phyloP scores from a whole-genome alignment of 805 yeast species.

The Ogataea allantospora region DNA sequence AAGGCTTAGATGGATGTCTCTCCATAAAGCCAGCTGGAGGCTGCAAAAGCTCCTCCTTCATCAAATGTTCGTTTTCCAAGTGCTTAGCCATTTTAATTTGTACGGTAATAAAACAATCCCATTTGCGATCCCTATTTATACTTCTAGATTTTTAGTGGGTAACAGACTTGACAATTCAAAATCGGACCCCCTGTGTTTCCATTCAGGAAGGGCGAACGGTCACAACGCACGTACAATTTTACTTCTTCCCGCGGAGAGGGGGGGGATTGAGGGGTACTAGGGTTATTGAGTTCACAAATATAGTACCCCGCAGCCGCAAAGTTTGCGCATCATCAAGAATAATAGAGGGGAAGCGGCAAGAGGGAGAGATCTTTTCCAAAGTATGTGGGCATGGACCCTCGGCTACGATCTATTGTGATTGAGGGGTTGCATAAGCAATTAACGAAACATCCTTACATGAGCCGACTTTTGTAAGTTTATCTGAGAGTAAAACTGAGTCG shows the following conservation, averaged over 20 bases:
- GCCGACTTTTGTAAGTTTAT: too few relatives aligned
- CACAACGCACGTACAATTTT: background rate
- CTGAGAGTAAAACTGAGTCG: too few relatives aligned
- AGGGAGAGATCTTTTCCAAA: conserved; percentile 5
- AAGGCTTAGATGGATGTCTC: conserved; percentile 46
- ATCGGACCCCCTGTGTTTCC: background rate
- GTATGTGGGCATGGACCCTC: too few relatives aligned
- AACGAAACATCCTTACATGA: conserved; percentile 2
- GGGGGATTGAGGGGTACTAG: conserved; percentile 14
- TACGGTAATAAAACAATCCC: background rate
- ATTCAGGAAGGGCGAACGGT: background rate
- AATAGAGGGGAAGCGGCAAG: conserved; percentile 7
- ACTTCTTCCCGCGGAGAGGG: conserved; percentile 4
- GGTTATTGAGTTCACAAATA: background rate
- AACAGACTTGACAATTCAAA: background rate
- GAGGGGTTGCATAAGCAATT: conserved; percentile 1
- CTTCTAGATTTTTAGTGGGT: background rate
- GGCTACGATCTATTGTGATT: background rate
- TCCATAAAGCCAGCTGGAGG: conserved; percentile 37
- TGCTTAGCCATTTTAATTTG: conserved; percentile 11
- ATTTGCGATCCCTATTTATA: conserved; percentile 1
- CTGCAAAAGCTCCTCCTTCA: conserved; percentile 28
- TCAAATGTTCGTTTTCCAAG: conserved; percentile 35
- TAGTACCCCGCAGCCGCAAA: conserved; percentile 4
- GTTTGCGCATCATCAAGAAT: conserved; percentile 2